Evolutionary conservation across 148 eudicot genomes (phyloP).

Genomic region (Spergularia bocconei): DNA sequence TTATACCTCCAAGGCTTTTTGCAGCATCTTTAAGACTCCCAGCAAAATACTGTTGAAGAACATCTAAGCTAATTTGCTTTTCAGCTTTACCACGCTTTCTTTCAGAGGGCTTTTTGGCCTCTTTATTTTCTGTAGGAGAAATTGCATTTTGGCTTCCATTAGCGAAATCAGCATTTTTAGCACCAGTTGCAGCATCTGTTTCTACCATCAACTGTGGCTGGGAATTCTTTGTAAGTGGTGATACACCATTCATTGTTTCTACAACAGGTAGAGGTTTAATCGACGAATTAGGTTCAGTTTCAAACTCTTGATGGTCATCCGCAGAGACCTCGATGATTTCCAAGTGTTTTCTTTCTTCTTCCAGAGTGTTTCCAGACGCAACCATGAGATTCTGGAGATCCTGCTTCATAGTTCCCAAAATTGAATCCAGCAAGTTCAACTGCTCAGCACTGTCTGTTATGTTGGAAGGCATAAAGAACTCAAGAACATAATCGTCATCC

Average conservation of each 20-base stretch:
- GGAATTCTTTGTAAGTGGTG: constrained; percentile 25
- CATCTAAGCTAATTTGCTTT: constrained; percentile 87
- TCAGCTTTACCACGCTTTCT: constrained; percentile 93
- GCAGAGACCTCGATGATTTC: constrained; percentile 50
- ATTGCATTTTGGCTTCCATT: constrained; percentile 26
- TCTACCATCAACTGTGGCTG: constrained; percentile 29
- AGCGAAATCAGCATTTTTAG: constrained; percentile 24
- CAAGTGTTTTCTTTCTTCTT: constrained; percentile 53
- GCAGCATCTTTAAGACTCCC: constrained; percentile 96
- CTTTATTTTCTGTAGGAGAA: constrained; percentile 36
- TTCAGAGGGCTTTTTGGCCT: constrained; percentile 48
- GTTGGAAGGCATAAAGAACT: constrained; percentile 74
- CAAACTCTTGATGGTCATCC: constrained; percentile 45
- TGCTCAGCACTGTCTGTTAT: constrained; percentile 45
- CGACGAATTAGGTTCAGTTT: constrained; percentile 33
- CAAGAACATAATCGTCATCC: constrained; percentile 81
- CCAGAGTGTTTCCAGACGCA: constrained; percentile 73
- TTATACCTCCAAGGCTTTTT: constrained; percentile 78
- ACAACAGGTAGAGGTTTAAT: constrained; percentile 24
- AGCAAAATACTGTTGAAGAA: constrained; percentile 78
- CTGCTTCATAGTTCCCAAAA: constrained; percentile 57
- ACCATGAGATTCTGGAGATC: constrained; percentile 68
- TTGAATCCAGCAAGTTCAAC: constrained; percentile 49
- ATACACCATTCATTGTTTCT: constrained; percentile 36
- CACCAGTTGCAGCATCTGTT: constrained; percentile 33